Percentiles rank a stretch among this genome's conserved stretches.
Evolutionary conservation across 83 land plant species (phyloP).

Genomic region (Thuja plicata): DNA sequence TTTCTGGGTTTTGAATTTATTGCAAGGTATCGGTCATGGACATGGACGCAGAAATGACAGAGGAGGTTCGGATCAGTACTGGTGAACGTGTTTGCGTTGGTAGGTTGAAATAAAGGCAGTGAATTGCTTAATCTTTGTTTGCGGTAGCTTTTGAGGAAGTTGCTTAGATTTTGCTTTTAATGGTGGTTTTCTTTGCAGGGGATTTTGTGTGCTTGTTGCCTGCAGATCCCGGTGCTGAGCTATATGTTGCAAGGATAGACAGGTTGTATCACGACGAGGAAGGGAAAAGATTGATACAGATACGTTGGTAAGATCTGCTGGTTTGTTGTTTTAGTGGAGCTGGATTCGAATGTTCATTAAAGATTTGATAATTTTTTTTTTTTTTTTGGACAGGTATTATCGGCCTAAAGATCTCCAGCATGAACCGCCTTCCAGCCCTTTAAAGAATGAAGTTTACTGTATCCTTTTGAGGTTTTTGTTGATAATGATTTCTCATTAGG

Average conservation of each 20-base stretch:
- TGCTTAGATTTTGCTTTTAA: neutral
- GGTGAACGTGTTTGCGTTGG: neutral
- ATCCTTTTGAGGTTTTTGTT: neutral
- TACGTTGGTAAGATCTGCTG: slow-evolving; percentile 10
- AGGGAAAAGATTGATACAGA: neutral
- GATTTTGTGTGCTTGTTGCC: neutral
- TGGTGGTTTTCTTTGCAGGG: neutral
- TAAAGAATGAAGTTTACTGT: slow-evolving; percentile 2
- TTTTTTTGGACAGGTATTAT: neutral
- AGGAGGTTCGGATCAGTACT: neutral
- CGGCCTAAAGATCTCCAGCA: slow-evolving; percentile 7
- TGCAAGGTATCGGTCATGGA: neutral
- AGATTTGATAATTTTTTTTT: neutral
- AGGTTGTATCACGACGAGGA: neutral
- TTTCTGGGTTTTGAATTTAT: neutral
- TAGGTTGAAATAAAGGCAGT: neutral
- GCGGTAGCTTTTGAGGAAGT: neutral
- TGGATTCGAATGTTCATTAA: neutral
- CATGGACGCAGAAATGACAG: neutral
- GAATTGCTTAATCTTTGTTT: neutral
- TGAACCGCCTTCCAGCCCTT: neutral
- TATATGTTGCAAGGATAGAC: neutral
- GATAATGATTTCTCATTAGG: neutral
- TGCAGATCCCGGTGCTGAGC: neutral
- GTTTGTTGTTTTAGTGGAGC: neutral